Percentiles rank a stretch among this genome's conserved stretches.
Conservation (phyloP, 2,329 filamentous ascomycete species). For the Colletotrichum lindemuthianum region DNA sequence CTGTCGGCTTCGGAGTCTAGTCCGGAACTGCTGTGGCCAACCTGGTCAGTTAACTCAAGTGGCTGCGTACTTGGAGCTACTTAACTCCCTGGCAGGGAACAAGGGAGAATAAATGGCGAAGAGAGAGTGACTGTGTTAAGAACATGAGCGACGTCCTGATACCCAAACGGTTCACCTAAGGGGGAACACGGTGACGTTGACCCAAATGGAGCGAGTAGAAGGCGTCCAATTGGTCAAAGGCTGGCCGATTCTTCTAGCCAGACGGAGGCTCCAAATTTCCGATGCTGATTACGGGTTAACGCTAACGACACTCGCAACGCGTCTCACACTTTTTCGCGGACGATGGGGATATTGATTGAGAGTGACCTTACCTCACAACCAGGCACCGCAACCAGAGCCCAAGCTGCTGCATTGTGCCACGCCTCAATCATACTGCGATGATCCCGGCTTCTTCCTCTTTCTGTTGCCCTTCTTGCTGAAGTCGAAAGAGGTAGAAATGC, state of each 20-base stretch:
- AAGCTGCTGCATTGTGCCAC: too few species aligned
- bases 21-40: constrained; percentile 14
- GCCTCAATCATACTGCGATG: too few species aligned
- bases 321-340: too few species aligned
- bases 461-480: too few species aligned
- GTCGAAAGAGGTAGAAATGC: too few species aligned
- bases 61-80: too few species aligned
- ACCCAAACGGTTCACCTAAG: neutral
- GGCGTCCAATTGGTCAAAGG: constrained; percentile 13
- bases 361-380: constrained; percentile 2
- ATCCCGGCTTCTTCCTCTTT: too few species aligned
- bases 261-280: constrained; percentile 28
- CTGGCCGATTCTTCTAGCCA: neutral
- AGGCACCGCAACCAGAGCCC: neutral
- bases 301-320: too few species aligned
- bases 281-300: constrained; percentile 17
- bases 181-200: constrained; percentile 14
- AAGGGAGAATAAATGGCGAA: neutral
- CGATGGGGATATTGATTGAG: neutral
- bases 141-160: too few species aligned
- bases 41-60: too few species aligned
- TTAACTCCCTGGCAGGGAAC: neutral
- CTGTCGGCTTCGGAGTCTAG: neutral
- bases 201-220: constrained; percentile 18
- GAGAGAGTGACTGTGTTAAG: neutral